Evolutionary conservation across 495 filamentous ascomycete genomes (phyloP).

Genomic region (Alectoria sarmentosa): DNA sequence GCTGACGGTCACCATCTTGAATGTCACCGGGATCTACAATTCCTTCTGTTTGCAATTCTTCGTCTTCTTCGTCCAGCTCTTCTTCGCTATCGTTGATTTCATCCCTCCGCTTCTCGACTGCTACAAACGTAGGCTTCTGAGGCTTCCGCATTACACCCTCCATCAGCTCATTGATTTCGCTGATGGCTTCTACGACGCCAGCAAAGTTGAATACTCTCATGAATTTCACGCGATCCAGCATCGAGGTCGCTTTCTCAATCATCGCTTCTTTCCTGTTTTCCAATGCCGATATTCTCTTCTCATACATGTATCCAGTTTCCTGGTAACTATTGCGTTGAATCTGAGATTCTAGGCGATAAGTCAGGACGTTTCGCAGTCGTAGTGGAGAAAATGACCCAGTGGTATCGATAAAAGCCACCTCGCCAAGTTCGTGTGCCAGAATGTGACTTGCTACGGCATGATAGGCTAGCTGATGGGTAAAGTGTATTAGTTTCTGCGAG

Average conservation of each 20-base stretch:
- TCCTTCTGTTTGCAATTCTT: neutral
- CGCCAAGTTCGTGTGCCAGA: conserved; percentile 13
- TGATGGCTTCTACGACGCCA: conserved; percentile 24
- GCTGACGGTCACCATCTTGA: neutral
- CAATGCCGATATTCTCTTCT: neutral
- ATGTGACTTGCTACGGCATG: conserved; percentile 26
- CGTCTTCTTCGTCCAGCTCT: conserved; percentile 12
- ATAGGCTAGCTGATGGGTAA: conserved; percentile 21
- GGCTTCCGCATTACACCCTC: neutral
- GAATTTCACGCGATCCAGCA: conserved; percentile 25
- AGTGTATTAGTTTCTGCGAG: neutral
- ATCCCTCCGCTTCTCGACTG: neutral
- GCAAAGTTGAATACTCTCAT: conserved; percentile 28
- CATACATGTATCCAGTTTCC: conserved; percentile 23
- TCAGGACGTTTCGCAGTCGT: conserved; percentile 21
- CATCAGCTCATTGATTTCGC: conserved; percentile 19
- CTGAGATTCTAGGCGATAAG: conserved; percentile 18
- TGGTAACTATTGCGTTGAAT: conserved; percentile 9
- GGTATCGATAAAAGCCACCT: conserved; percentile 26
- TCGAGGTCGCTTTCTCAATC: conserved; percentile 12
- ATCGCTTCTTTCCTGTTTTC: neutral
- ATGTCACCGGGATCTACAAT: neutral
- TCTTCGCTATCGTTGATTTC: conserved; percentile 15
- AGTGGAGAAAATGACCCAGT: conserved; percentile 24
- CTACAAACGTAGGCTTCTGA: neutral